Base-by-base conservation (phyloP, 805 yeast species). In the Kazachstania psychrophila region DNA sequence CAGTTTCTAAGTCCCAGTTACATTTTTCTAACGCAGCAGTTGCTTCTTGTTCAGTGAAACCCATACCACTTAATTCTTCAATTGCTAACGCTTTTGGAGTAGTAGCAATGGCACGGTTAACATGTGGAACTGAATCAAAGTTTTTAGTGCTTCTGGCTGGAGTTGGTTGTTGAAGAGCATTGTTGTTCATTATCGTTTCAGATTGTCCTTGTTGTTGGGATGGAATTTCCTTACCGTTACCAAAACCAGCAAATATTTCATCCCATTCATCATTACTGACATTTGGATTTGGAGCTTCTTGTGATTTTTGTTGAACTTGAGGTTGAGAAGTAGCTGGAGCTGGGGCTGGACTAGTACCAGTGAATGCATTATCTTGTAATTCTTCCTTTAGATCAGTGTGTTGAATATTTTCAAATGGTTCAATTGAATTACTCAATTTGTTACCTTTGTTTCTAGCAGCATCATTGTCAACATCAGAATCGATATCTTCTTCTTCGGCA, bases 221-320 rank as follows among this genome's bases (percentile, higher is more conserved):
- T 11, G 43, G 40, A 19, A 40, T 15, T 18, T 40, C 37, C 22
- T 40, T 26, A 15, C 45, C 31, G 45, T 79, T 80, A 13, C 89
- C 88, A 55, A 84, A 82, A 0, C 94, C 95, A 3, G 94, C 89
- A 64, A 87, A 87, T 18, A 87, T 70, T 61, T 85, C 88, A 52
- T 87, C 95, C 96, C 96, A 87, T 57, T 87, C 96, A 51, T 85
- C 94, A 36, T 68, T 71, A 22, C 59, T 62, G 41, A 51, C 60
- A 25, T 39, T 40, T n/a, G n/a, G n/a, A n/a, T n/a, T n/a, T n/a
- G n/a, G n/a, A n/a, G n/a, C n/a, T 15, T 17, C 29, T 32, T 20
- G 37, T 11, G 39, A 12, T 26, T 15, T 10, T 19, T 34, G 29
- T 25, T 23, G 10, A 11, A 24, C 26, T 13, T 33, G 30, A 2